Evolutionary conservation across 1,139 yeast species (phyloP), one percentile per base, ranked within the genome.

Genomic region (Pichia sp.): DNA sequence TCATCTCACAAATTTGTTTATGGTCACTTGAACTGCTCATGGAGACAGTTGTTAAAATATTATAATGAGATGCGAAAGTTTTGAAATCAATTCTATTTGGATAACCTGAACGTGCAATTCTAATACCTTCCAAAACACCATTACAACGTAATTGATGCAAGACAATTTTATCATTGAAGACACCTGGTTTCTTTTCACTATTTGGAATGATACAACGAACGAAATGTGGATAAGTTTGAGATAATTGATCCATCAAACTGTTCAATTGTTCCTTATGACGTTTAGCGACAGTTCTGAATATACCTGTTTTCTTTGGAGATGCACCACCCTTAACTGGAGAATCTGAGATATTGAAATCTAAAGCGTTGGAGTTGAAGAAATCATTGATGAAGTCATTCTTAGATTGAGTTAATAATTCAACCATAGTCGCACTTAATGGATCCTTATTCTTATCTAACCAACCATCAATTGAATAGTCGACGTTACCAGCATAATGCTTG

Each of bases 401-500:
- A 0, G 97, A 88, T 8, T 67, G 64, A 0, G 81, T 71, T 42
- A 91, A 67, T 27, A 78, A 59, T 34, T 72, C 76, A 38, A 86
- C 70, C 20, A 93, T 75, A 53, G 84, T 80, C 47, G 89, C 96
- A 59, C 84, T 88, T 32, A 94, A 73, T 1, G 99, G 99, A 62
- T 94, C 99, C 56, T 89, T 87, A 64, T 94, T 94, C 68, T 93
- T 94, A 57, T 89, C 91, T 22, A 94, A 70, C 99, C 99, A 94
- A 34, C 91, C 91, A 28, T 85, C 93, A 19, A 91, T 86, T 41
- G 86, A 80, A 65, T 94, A 94, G 58, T 91, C 96, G 30, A 94
- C 99, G 53, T 81, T 84, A 9, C 96, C 98, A 19, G 99, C 99
- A 67, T 93, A 93, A 67, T 94, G 99, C 50, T 87, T 84, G 28